Evolutionary conservation across 192 early-diverging fungal genomes (phyloP).

Genomic region (Gigaspora rosea): DNA sequence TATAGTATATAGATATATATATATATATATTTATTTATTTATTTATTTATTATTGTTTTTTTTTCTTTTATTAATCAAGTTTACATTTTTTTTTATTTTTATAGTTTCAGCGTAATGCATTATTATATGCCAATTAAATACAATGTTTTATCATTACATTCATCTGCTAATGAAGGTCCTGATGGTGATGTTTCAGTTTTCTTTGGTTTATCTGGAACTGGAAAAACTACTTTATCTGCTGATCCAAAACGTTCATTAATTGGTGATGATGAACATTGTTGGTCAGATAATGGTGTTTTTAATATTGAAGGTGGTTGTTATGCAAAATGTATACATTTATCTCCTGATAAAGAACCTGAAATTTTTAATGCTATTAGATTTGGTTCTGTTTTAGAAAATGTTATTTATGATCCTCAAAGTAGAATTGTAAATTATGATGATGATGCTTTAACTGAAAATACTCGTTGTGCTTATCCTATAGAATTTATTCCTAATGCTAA

Average conservation of each 20-base stretch:
- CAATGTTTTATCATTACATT: constrained; percentile 86
- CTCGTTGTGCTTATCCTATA: constrained; percentile 95
- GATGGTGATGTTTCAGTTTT: constrained; percentile 91
- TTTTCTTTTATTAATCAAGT: not conserved
- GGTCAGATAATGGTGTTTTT: constrained; percentile 94
- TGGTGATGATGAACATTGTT: constrained; percentile 99
- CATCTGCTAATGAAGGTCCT: constrained; percentile 90
- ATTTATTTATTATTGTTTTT: not conserved
- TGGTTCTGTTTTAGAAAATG: constrained; percentile 93
- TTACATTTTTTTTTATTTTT: constrained; percentile 10
- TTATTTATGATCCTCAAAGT: constrained; percentile 76
- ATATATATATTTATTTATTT: no score
- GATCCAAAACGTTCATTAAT: constrained; percentile 91
- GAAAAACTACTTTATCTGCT: constrained; percentile 97
- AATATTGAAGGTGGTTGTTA: constrained; percentile 99
- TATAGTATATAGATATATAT: constrained; percentile 13
- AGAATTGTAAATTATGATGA: constrained; percentile 82
- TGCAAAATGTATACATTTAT: constrained; percentile 95
- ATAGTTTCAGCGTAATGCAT: constrained; percentile 97
- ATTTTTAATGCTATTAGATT: constrained; percentile 96
- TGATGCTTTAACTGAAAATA: constrained; percentile 88
- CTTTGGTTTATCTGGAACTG: constrained; percentile 97
- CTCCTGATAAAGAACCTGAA: constrained; percentile 96
- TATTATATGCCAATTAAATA: constrained; percentile 93
- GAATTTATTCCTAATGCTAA: constrained; percentile 93